Evolutionary conservation across 2,329 filamentous ascomycete species (phyloP).

Genomic region (Penicillium italicum): DNA sequence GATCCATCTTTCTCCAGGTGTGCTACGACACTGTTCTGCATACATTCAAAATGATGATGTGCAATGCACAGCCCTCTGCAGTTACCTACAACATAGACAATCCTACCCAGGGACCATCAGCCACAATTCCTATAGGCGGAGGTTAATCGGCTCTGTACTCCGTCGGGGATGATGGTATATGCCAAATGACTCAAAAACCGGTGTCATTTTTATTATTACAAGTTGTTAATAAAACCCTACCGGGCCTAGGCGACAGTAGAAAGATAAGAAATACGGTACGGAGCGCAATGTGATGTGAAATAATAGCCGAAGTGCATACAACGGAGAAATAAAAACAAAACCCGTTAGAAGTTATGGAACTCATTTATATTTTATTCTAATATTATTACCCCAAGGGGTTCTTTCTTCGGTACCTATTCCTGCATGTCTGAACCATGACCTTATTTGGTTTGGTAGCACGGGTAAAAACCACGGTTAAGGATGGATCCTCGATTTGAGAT

Average conservation of each 20-base stretch:
- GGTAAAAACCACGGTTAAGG: conserved; percentile 18
- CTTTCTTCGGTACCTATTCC: conserved; percentile 1
- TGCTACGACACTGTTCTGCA: conserved; percentile 7
- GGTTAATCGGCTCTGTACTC: conserved; percentile 16
- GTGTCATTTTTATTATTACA: background rate
- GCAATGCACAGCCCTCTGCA: conserved; percentile 16
- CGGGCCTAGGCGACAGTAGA: background rate
- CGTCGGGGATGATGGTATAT: background rate
- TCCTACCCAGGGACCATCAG: conserved; percentile 3
- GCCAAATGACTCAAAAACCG: conserved; percentile 6
- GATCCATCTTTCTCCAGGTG: conserved; percentile 4
- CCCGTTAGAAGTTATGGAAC: background rate
- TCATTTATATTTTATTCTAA: too few species aligned
- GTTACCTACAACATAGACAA: too few species aligned
- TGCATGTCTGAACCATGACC: conserved; percentile 1
- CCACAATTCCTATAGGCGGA: conserved; percentile 9
- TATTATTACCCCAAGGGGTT: background rate
- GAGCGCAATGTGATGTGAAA: background rate
- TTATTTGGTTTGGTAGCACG: conserved; percentile 3
- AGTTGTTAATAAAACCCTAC: background rate
- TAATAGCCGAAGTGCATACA: background rate
- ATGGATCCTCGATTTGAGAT: conserved; percentile 14
- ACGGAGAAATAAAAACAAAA: background rate
- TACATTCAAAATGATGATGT: conserved; percentile 15
- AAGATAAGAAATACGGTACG: background rate